A percentile compares a stretch with the other conserved stretches of the same genome.
Conservation (phyloP, 495 filamentous ascomycete genomes). For the Aspergillus haitiensis region DNA sequence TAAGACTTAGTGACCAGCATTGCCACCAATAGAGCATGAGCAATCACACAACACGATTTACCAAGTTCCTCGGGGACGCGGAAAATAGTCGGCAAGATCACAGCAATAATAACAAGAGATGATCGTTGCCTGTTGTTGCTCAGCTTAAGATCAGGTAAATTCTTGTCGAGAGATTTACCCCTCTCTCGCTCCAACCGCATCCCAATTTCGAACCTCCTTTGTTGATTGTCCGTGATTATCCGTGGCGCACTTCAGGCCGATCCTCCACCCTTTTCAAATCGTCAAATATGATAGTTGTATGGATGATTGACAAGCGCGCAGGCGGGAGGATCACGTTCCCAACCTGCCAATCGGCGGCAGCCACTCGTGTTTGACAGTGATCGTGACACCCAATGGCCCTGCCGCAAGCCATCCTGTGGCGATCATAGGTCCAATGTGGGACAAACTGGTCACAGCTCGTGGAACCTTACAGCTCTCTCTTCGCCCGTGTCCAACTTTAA, state of each 20-base stretch:
- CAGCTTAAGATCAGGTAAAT: no score
- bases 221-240: not conserved
- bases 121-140: not conserved
- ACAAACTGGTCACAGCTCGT: slow-evolving; percentile 12
- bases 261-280: slow-evolving; percentile 9
- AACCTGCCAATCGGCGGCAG: slow-evolving; percentile 19
- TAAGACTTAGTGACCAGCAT: not conserved
- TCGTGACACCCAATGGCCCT: slow-evolving; percentile 13
- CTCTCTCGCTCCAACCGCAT: not conserved
- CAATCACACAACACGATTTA: not conserved
- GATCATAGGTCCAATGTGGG: slow-evolving; percentile 20
- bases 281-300: slow-evolving; percentile 9
- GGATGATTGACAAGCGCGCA: slow-evolving; percentile 18
- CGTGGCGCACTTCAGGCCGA: slow-evolving; percentile 8
- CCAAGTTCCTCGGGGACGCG: not conserved
- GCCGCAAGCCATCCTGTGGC: slow-evolving; percentile 17
- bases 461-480: slow-evolving; percentile 6
- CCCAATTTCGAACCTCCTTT: not conserved
- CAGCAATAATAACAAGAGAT: not conserved
- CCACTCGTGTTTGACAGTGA: slow-evolving; percentile 16
- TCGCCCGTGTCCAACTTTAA: slow-evolving; percentile 3
- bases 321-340: slow-evolving; percentile 15
- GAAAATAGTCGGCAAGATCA: slow-evolving; percentile 1
- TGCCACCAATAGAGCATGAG: not conserved
- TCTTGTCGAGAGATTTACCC: not conserved